Base-by-base conservation (phyloP, 495 filamentous ascomycete species). In the Podospora pseudopauciseta region DNA sequence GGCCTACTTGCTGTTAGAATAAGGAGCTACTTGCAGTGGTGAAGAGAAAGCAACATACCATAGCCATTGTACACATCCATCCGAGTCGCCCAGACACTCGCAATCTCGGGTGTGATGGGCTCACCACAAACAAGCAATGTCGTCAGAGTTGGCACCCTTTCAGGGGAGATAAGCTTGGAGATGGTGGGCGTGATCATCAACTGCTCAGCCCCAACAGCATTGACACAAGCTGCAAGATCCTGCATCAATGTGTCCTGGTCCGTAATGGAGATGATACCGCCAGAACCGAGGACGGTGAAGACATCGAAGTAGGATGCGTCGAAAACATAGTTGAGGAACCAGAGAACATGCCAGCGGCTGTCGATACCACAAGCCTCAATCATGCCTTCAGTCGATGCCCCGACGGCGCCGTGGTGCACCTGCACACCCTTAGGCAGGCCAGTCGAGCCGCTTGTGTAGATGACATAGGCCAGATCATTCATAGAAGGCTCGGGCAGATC, bases 301-400 rank as follows among this genome's bases (percentile, higher is more conserved):
- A 90, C 86, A 67, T 92, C 89, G 63, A 91, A 90, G 16, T 90
- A 83, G 7, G 87, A 89, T 18, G 91, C 88, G 74, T 92, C 89
- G 71, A 92, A 92, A 87, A 90, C 0, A 88, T 86, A 15, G 87
- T 84, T 3, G 89, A 88, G 73, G 91, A 90, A 77, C 91, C 90
- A 18, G 91, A 81, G 76, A 91, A 90, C 56, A 89, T 82, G 63
- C 80, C 71, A 4, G 49, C 39, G 54, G 61, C 60, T n/a, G 30
- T 32, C 49, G 62, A 68, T 70, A 1, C 71, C 71, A 18, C 67
- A 68, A 16, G 69, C 68, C 53, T 76, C 65, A 26, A 64, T 64
- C 68, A 72, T 28, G 44, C 71, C 70, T 28, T 54, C 20, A 18
- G 75, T 69, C 16, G 73, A 60, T 53, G 75, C 75, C 18, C 69